phyloP scores from a whole-genome alignment of 495 filamentous ascomycete species.

The Neurospora hispaniola region DNA sequence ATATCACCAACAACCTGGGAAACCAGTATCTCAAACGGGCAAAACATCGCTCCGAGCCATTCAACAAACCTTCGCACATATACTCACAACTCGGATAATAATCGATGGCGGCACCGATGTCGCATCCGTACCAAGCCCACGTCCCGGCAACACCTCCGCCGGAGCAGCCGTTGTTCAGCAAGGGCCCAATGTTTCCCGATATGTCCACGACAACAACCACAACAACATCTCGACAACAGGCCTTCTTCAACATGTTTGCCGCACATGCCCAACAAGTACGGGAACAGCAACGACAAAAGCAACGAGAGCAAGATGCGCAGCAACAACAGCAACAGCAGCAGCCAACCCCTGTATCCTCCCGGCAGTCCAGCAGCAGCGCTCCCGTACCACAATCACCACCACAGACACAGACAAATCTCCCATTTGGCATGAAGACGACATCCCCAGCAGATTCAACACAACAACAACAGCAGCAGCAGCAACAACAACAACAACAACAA shows the following conservation, averaged over 20 bases:
- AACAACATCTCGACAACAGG: background rate
- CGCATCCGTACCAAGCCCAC: conserved; percentile 15
- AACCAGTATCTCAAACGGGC: background rate
- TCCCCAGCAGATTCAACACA: conserved; percentile 1
- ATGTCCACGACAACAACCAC: background rate
- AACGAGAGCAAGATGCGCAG: background rate
- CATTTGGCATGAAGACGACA: background rate
- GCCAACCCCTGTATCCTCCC: background rate
- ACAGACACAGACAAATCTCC: background rate
- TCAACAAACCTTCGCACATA: background rate
- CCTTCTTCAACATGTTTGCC: background rate
- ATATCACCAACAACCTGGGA: background rate
- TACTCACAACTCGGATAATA: background rate
- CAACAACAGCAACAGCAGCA: background rate
- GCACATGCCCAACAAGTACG: background rate
- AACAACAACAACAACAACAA: background rate
- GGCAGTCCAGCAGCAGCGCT: background rate
- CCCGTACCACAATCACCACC: background rate
- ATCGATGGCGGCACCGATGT: conserved; percentile 18
- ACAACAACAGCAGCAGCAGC: background rate
- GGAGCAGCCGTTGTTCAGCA: conserved; percentile 19
- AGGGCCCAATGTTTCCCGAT: conserved; percentile 5
- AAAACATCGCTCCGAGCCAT: background rate
- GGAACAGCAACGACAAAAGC: background rate
- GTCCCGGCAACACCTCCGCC: conserved; percentile 21